Base-by-base conservation (phyloP, 2,329 filamentous ascomycete genomes). In the Gaeumannomyces sp. region DNA sequence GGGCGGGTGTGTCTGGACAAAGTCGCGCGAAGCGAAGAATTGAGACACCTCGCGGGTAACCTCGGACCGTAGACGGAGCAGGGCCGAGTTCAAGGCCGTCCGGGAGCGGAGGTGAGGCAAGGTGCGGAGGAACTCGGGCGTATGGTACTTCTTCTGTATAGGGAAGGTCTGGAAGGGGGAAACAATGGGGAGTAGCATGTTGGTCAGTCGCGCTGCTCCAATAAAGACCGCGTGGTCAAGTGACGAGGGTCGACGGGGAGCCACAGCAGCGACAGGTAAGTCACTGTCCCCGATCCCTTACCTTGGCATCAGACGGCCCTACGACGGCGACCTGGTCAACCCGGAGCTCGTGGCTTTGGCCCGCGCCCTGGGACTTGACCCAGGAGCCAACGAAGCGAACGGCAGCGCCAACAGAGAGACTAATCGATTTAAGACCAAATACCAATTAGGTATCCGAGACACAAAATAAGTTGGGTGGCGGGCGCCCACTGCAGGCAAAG, bases 61-160 rank as follows among this genome's bases (percentile, higher is more conserved):
- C 69, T 93, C 87, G 35, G 94, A 98, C 68, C 95, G 87, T 67
- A 98, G 84, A 60, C 92, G 89, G 61, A 97, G 81, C 66, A 97
- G 79, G 58, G 92, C 83, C 31, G 92, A 85, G 76, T 96, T 93
- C 73, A 92, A 84, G 0, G 92, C 91, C 25, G 92, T 88, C 71
- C 94, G 90, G 68, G 90, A 79, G 65, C 95, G 90, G 66, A 99
- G 83, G 77, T 99, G 95, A 62, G 94, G 92, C 63, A 97, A 84
- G 16, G 90, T 90, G 66, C 95, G 90, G 67, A 99, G 85, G 75
- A 90, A 98, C 73, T 98, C 94, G 62, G 90, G 82, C 6, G 89
- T 92, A 71, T 97, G 93, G 71, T 95, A 97, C 78, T 98, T 98
- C 77, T 97, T 97, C 77, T 99, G 95, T 29, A 99, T 86, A 3